Conservation (phyloP, 2,329 filamentous ascomycete genomes). For the Pseudogymnoascus sp. region DNA sequence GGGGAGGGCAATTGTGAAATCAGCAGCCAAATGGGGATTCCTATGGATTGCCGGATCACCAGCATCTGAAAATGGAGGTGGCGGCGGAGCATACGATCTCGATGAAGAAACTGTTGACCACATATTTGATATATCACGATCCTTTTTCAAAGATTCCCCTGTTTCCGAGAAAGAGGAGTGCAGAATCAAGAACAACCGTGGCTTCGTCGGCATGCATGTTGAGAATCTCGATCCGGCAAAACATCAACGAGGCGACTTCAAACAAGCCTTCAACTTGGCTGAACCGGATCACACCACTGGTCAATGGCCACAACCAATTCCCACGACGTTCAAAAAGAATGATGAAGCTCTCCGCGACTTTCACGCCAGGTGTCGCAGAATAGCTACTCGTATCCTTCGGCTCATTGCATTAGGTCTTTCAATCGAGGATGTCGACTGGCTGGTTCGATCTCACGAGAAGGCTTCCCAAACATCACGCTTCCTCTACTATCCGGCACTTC, state of each 20-base stretch:
- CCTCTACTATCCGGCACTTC: slow-evolving; percentile 59
- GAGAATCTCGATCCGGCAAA: background rate
- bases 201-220: slow-evolving; percentile 51
- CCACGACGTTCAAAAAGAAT: slow-evolving; percentile 32
- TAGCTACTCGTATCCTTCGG: slow-evolving; percentile 64
- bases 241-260: background rate
- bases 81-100: background rate
- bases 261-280: slow-evolving; percentile 1
- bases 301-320: slow-evolving; percentile 25
- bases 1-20: background rate
- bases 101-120: background rate
- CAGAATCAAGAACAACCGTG: slow-evolving; percentile 43
- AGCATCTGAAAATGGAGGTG: background rate
- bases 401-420: slow-evolving; percentile 72
- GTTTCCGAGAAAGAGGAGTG: background rate
- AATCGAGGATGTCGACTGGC: slow-evolving; percentile 42
- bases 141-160: background rate
- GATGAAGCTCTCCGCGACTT: slow-evolving; percentile 59
- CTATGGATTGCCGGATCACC: background rate
- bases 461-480: slow-evolving; percentile 37
- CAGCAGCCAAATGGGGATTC: background rate
- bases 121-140: background rate
- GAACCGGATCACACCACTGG: slow-evolving; percentile 41
- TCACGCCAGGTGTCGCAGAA: slow-evolving; percentile 57
- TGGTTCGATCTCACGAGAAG: slow-evolving; percentile 43